Evolutionary conservation across 345 rosid species (phyloP).

Genomic region (Gossypium arboreum): DNA sequence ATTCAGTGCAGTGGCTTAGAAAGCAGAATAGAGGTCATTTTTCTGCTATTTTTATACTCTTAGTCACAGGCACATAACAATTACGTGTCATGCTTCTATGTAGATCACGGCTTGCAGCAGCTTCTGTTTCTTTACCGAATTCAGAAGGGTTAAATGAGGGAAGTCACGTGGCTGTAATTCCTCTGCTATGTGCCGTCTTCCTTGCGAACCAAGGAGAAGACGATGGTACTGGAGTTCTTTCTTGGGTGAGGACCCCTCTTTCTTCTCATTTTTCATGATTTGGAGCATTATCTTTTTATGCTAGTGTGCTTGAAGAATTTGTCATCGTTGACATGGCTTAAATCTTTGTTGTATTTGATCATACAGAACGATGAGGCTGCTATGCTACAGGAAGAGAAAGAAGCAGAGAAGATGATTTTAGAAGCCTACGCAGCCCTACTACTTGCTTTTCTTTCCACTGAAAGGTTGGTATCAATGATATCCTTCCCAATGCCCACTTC

Average conservation of each 20-base stretch:
- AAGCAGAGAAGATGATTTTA: conserved; percentile 96
- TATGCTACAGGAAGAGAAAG: conserved; percentile 86
- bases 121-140: conserved; percentile 48
- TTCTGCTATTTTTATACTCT: not conserved
- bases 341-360: conserved; percentile 11
- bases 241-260: conserved; percentile 52
- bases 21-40: not conserved
- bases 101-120: conserved; percentile 80
- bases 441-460: conserved; percentile 95
- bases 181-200: conserved; percentile 78
- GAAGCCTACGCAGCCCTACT: conserved; percentile 95
- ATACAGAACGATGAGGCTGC: conserved; percentile 70
- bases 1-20: conserved; percentile 6
- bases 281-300: not conserved
- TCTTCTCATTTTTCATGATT: not conserved
- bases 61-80: not conserved
- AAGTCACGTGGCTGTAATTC: conserved; percentile 55
- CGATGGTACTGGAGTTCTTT: conserved; percentile 48
- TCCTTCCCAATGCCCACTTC: not conserved
- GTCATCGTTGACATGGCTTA: not conserved
- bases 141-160: conserved; percentile 47
- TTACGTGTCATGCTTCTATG: conserved; percentile 20
- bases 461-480: conserved; percentile 47
- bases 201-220: conserved; percentile 67
- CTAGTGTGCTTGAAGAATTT: not conserved